Conservation (phyloP, 2,329 filamentous ascomycete species). For the Podosphaera fusca region DNA sequence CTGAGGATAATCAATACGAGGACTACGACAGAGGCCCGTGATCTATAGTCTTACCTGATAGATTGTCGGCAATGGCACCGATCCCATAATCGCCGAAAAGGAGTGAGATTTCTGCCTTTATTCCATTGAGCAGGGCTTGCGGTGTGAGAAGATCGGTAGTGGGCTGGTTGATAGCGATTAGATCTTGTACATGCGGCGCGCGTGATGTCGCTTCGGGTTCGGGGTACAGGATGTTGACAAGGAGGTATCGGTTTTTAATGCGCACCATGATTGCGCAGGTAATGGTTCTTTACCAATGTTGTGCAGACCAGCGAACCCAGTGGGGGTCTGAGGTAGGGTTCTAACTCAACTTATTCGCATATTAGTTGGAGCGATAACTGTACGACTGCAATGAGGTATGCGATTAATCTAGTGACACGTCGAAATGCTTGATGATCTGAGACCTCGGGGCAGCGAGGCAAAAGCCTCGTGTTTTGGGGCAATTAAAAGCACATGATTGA, state of each 20-base stretch:
- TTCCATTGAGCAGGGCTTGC: conserved; percentile 39
- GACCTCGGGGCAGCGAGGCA: no score
- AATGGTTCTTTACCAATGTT: background rate
- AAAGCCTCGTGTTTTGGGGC: no score
- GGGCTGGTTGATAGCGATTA: conserved; percentile 57
- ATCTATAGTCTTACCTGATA: conserved; percentile 32
- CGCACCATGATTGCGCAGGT: conserved; percentile 47
- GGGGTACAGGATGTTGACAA: conserved; percentile 85
- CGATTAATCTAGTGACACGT: no score
- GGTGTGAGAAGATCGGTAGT: conserved; percentile 49
- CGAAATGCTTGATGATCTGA: no score
- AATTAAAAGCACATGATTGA: no score
- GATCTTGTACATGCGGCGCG: conserved; percentile 24
- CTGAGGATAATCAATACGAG: conserved; percentile 20
- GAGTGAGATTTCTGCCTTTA: conserved; percentile 45
- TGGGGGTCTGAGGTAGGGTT: background rate
- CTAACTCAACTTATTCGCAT: no score
- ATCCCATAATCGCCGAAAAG: conserved; percentile 80
- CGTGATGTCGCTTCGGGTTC: conserved; percentile 18
- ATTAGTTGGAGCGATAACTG: no score
- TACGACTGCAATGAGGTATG: no score
- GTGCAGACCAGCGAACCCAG: background rate
- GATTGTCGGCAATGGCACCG: conserved; percentile 44
- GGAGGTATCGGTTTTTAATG: conserved; percentile 83
- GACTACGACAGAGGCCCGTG: background rate